Percentiles rank a stretch among this genome's conserved stretches.
Evolutionary conservation across 345 rosid species (phyloP).

Genomic region (Stellera chamaejasme): DNA sequence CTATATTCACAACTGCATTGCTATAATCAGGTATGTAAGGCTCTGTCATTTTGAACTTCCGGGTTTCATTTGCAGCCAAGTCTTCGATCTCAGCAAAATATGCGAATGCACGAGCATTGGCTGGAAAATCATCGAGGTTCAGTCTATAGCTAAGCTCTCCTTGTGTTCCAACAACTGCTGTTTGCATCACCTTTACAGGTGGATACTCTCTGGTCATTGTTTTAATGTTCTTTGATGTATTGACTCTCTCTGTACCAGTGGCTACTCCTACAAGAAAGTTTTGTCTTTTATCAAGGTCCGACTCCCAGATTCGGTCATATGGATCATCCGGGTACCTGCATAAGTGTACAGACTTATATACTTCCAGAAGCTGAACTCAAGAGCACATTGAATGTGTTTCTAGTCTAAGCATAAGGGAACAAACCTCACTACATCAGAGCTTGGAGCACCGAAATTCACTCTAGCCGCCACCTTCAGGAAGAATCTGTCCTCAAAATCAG

Average conservation of each 20-base stretch:
- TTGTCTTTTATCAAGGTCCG: constrained; percentile 73
- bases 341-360: constrained; percentile 3
- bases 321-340: constrained; percentile 98
- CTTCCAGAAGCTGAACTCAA: background rate
- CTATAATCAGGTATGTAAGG: constrained; percentile 73
- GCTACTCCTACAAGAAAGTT: constrained; percentile 89
- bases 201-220: constrained; percentile 79
- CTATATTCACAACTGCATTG: constrained; percentile 90
- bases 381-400: background rate
- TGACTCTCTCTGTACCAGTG: constrained; percentile 67
- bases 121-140: constrained; percentile 93
- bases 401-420: background rate
- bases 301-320: constrained; percentile 96
- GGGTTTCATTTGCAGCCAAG: constrained; percentile 52
- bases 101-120: constrained; percentile 88
- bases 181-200: constrained; percentile 96
- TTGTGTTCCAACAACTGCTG: constrained; percentile 86
- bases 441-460: constrained; percentile 85
- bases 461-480: constrained; percentile 86
- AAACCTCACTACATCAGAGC: constrained; percentile 61
- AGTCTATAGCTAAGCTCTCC: constrained; percentile 67
- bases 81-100: constrained; percentile 94
- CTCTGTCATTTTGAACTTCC: constrained; percentile 61
- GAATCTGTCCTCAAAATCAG: constrained; percentile 76
- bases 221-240: constrained; percentile 48